A percentile compares a stretch with the other conserved stretches of the same genome.
These are phyloP conservation scores for Pisolithus marmoratus DNA, from an alignment of 768 basidiomycete genomes.

Conservation along the genomic window DNA sequence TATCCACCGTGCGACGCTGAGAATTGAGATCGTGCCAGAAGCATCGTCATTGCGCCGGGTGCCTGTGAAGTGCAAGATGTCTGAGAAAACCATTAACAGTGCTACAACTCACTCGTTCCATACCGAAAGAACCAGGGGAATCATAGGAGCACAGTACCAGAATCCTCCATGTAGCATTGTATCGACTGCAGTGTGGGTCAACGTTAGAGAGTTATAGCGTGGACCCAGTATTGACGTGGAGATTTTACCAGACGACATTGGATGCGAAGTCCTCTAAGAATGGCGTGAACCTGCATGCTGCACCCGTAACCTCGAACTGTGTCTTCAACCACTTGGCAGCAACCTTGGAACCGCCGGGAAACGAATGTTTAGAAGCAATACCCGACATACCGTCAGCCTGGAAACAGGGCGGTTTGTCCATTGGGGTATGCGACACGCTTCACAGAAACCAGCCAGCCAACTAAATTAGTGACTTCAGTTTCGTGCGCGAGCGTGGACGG, in stretches of 20 bases:
- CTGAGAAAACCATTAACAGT: not conserved
- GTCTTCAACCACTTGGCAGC: conserved; percentile 67
- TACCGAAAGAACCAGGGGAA: conserved; percentile 84
- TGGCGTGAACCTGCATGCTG: conserved; percentile 56
- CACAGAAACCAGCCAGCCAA: no score
- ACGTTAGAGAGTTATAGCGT: not conserved
- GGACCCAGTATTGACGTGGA: not conserved
- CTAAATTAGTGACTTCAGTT: no score
- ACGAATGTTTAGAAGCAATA: conserved; percentile 79
- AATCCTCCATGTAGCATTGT: conserved; percentile 49
- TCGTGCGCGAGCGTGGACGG: no score
- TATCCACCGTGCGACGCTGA: conserved; percentile 77
- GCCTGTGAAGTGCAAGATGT: conserved; percentile 13
- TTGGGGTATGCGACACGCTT: no score
- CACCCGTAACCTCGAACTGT: conserved; percentile 69
- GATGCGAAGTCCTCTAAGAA: conserved; percentile 77
- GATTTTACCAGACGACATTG: conserved; percentile 65
- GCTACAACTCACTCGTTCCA: conserved; percentile 37
- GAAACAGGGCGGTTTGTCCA: no score
- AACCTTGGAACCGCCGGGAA: conserved; percentile 54
- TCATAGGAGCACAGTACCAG: conserved; percentile 74
- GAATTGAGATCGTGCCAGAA: conserved; percentile 58
- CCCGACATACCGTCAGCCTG: conserved; percentile 59
- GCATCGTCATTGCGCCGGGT: conserved; percentile 59
- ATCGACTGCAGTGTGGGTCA: conserved; percentile 39